Percentiles rank a stretch among this genome's conserved stretches.
phyloP scores from a whole-genome alignment of 768 basidiomycete genomes.

The Termitomyces sp. region DNA sequence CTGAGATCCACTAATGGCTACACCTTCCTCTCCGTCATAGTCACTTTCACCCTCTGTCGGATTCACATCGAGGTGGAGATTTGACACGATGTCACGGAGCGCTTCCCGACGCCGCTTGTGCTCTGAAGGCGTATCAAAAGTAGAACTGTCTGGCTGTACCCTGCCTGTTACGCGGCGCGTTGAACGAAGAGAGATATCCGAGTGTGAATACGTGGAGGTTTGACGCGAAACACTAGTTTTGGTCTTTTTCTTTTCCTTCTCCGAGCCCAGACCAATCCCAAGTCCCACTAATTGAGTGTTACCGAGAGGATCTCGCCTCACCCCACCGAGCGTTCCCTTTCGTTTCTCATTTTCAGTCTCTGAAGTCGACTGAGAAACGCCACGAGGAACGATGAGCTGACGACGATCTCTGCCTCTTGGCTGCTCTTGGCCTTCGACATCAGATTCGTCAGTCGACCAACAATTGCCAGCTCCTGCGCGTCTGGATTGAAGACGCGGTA shows the following conservation, averaged over 20 bases:
- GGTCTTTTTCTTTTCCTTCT: background rate
- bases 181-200: background rate
- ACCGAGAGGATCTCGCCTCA: background rate
- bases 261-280: slow-evolving; percentile 5
- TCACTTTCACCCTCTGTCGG: slow-evolving; percentile 21
- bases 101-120: slow-evolving; percentile 26
- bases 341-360: slow-evolving; percentile 29
- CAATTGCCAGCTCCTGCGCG: slow-evolving; percentile 17
- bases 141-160: background rate
- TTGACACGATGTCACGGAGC: slow-evolving; percentile 30
- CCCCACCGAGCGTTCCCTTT: background rate
- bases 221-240: background rate
- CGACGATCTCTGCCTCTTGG: slow-evolving; percentile 29
- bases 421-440: slow-evolving; percentile 33
- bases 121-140: slow-evolving; percentile 14
- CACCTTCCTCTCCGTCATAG: slow-evolving; percentile 26
- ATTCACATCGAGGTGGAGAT: slow-evolving; percentile 14
- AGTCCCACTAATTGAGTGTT: slow-evolving; percentile 6
- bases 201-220: background rate
- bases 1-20: slow-evolving; percentile 29
- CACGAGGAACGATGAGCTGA: slow-evolving; percentile 40
- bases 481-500: slow-evolving; percentile 27
- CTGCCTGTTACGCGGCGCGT: background rate
- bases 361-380: slow-evolving; percentile 35
- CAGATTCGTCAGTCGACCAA: slow-evolving; percentile 33